Percentiles rank a stretch among this genome's conserved stretches.
Conservation (phyloP, 345 rosid genomes). For the Adansonia digitata region DNA sequence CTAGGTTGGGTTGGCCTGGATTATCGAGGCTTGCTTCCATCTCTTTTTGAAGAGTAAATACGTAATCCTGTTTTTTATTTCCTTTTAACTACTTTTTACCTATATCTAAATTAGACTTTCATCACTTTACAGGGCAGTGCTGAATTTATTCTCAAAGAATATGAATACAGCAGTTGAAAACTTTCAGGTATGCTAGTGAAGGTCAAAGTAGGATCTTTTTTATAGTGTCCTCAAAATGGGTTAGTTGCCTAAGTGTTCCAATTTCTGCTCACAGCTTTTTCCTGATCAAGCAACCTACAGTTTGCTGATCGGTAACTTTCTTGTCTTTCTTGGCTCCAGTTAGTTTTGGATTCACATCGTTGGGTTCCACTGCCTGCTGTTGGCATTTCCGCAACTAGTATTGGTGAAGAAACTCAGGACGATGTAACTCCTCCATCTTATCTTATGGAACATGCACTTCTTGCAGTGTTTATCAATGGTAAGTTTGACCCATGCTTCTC, state of each 20-base stretch:
- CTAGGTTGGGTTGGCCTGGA: conserved; percentile 96
- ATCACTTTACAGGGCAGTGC: conserved; percentile 66
- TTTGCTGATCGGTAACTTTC: conserved; percentile 23
- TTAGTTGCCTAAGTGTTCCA: neutral
- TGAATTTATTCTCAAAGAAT: conserved; percentile 84
- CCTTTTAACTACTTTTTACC: neutral
- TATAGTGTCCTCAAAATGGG: neutral
- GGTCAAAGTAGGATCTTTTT: neutral
- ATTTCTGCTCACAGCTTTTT: neutral
- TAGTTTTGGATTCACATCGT: conserved; percentile 95
- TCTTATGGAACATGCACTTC: conserved; percentile 98
- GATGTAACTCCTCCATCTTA: conserved; percentile 92
- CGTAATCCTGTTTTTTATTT: neutral
- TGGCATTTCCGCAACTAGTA: conserved; percentile 65
- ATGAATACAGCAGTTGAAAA: conserved; percentile 78
- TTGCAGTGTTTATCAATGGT: conserved; percentile 94
- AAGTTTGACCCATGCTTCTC: conserved; percentile 16
- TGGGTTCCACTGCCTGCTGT: conserved; percentile 94
- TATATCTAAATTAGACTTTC: conserved; percentile 5
- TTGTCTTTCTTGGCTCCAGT: conserved; percentile 45
- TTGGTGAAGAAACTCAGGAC: conserved; percentile 62
- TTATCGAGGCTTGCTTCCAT: conserved; percentile 92
- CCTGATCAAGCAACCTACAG: conserved; percentile 4
- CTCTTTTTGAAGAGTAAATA: conserved; percentile 84
- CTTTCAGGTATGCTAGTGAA: conserved; percentile 53